Conservation (phyloP, 805 yeast genomes). For the Kluyveromyces lactis region DNA sequence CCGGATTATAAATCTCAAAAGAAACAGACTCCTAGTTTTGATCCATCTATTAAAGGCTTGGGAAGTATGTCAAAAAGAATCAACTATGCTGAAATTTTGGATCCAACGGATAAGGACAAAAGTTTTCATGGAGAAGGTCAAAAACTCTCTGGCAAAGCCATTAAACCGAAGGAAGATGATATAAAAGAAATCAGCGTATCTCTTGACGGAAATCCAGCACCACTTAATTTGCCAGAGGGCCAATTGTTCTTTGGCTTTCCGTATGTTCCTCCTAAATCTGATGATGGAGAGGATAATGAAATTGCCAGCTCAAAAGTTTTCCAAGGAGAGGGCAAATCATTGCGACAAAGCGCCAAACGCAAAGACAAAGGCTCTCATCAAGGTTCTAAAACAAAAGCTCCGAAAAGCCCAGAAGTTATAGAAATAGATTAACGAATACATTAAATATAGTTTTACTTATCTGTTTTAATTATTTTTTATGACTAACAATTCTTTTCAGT, state of each 20-base stretch:
- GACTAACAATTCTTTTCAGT: conserved; percentile 30
- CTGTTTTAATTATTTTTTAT: conserved; percentile 8
- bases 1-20: conserved; percentile 50
- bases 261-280: conserved; percentile 37
- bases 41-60: conserved; percentile 32
- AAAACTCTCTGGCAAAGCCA: conserved; percentile 56
- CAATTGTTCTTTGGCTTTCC: conserved; percentile 94
- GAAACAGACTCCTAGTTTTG: conserved; percentile 25
- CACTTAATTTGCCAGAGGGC: conserved; percentile 69
- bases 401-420: conserved; percentile 67
- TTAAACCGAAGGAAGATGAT: conserved; percentile 15
- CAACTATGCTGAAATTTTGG: conserved; percentile 53
- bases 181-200: conserved; percentile 37
- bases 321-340: conserved; percentile 67
- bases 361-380: conserved; percentile 48
- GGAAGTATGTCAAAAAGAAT: conserved; percentile 67
- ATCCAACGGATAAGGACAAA: conserved; percentile 29
- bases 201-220: conserved; percentile 58
- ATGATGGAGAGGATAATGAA: conserved; percentile 27
- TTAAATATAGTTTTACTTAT: not conserved
- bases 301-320: conserved; percentile 23
- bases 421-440: conserved; percentile 50
- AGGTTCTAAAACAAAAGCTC: conserved; percentile 52
- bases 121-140: conserved; percentile 57
- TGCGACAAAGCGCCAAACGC: conserved; percentile 64